These are phyloP conservation scores for Diutina catenulata DNA, from an alignment of 1,139 yeast genomes.

Conservation along the genomic window DNA sequence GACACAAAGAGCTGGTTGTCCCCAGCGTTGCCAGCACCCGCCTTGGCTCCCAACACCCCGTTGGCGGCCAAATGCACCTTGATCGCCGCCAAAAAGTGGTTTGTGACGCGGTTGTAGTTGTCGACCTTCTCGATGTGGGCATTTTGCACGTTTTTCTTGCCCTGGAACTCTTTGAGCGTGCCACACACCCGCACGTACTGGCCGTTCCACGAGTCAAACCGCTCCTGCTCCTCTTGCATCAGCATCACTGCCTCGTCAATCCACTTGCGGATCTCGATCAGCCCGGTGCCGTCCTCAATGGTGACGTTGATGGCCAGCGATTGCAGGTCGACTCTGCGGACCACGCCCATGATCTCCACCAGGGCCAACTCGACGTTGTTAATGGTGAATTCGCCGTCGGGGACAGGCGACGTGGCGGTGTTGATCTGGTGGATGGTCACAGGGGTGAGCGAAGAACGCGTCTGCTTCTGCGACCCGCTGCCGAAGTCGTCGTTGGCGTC, in stretches of 20 bases:
- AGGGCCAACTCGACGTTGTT: conserved; percentile 52
- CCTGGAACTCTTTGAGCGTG: conserved; percentile 57
- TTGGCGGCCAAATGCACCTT: conserved; percentile 47
- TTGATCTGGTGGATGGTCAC: conserved; percentile 74
- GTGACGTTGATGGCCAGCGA: conserved; percentile 44
- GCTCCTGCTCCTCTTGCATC: conserved; percentile 25
- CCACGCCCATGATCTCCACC: conserved; percentile 55
- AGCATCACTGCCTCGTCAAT: conserved; percentile 37
- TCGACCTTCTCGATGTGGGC: conserved; percentile 47
- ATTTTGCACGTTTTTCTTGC: conserved; percentile 54
- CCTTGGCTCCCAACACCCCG: conserved; percentile 15
- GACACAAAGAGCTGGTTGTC: conserved; percentile 34
- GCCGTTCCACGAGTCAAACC: conserved; percentile 16
- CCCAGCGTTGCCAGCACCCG: conserved; percentile 15
- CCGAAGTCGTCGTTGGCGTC: too few relatives aligned
- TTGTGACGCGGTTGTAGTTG: conserved; percentile 65
- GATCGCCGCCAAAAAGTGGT: conserved; percentile 68
- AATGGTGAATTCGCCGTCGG: conserved; percentile 65
- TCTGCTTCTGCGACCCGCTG: too few relatives aligned
- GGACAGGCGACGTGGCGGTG: conserved; percentile 52
- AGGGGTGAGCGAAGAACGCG: conserved; percentile 62
- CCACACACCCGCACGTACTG: conserved; percentile 64
- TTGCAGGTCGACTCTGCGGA: conserved; percentile 46
- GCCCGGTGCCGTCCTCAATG: conserved; percentile 81
- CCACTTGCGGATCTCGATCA: conserved; percentile 62